Evolutionary conservation across 345 rosid genomes (phyloP).

Genomic region (Bruguiera gymnorhiza): DNA sequence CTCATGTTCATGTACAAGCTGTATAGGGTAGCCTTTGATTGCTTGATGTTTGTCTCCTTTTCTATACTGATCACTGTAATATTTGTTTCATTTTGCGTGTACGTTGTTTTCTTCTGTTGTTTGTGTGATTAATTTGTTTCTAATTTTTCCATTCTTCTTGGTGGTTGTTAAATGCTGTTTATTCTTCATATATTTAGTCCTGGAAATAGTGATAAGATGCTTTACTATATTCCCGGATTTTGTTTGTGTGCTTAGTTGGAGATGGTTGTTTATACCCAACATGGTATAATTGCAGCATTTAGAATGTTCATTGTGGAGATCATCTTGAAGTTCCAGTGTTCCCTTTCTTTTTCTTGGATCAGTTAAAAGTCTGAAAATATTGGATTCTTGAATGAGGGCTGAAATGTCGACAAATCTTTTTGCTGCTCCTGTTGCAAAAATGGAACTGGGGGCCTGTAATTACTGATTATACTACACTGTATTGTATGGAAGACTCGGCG

Average conservation of each 20-base stretch:
- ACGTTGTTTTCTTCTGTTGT: background rate
- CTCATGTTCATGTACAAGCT: conserved; percentile 29
- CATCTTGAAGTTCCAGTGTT: too few relatives aligned
- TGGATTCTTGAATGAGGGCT: background rate
- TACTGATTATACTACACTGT: too few relatives aligned
- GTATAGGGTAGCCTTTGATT: conserved; percentile 1
- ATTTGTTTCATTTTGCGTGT: background rate
- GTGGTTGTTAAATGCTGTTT: conserved; percentile 4
- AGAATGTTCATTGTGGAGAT: too few relatives aligned
- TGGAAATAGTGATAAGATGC: background rate
- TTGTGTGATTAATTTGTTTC: background rate
- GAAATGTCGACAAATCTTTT: too few relatives aligned
- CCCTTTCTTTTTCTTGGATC: background rate
- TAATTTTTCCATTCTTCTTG: background rate
- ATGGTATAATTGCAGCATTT: too few relatives aligned
- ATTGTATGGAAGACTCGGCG: background rate
- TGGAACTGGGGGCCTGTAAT: too few relatives aligned
- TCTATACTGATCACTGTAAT: conserved; percentile 6
- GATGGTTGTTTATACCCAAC: too few relatives aligned
- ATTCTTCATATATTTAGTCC: conserved; percentile 1
- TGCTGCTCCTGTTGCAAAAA: too few relatives aligned
- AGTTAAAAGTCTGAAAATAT: background rate
- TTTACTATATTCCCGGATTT: background rate
- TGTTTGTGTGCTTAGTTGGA: too few relatives aligned
- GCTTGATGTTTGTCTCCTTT: conserved; percentile 11